Evolutionary conservation across 2,329 filamentous ascomycete species (phyloP), one percentile per base, ranked within the genome.

Genomic region (Lachnum nothofagi): DNA sequence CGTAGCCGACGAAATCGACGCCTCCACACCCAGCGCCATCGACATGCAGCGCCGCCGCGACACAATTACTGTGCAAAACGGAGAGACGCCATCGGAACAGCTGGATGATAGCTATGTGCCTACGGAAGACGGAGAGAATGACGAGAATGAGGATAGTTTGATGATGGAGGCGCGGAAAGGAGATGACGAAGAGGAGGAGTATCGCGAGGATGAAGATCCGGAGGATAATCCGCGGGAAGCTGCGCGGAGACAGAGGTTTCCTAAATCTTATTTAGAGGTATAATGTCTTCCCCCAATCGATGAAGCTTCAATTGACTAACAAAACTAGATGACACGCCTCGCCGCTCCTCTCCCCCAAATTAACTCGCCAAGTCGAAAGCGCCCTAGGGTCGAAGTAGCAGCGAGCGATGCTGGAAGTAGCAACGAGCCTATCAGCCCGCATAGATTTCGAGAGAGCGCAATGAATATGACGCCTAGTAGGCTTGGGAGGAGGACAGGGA

Each of bases 381-480:
- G 53, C 16, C 34, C 25, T 7, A 39, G 48, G 19, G 20, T 50
- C 14, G 53, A 51, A 17, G 46, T 53, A 31, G 50, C 49, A 20
- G 47, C 47, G 5, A 53, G 47, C 44, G 50, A 55, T 40, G 20
- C 33, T 10, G 44, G 43, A 8, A 53, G 42, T 20, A 51, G 49
- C 27, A 38, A 46, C 17, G 33, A 51, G 24, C n/a, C 50, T 3
- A 46, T 51, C 9, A 55, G 50, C 38, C 53, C 53, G 4, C 22
- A 27, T 14, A 39, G 27, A 24, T 44, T 45, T 39, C 16, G n/a
- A n/a, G n/a, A n/a, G n/a, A n/a, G n/a, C n/a, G n/a, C n/a, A n/a
- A n/a, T 50, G 8, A 48, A 51, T 25, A 53, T 50, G 1, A 53
- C 49, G 10, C 50, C 53, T 4, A 27, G 47, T 16, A 40, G 53